These are phyloP conservation scores for Chenopodium quinoa DNA, from an alignment of 148 eudicot genomes.

Conservation along the genomic window DNA sequence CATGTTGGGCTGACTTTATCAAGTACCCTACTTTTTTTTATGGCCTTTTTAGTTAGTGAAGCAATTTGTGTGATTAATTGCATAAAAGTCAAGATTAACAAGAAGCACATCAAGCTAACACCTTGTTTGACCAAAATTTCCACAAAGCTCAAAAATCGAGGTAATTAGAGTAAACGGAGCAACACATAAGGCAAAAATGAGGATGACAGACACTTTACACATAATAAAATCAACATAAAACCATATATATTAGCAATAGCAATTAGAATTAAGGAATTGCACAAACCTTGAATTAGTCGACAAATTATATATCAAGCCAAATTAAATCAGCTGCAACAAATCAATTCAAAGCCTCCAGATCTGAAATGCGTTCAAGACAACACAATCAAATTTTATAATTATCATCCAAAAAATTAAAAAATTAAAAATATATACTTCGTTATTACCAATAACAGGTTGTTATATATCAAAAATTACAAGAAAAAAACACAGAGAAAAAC, in stretches of 20 bases:
- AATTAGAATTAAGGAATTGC: neutral
- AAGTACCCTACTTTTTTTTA: too few species aligned
- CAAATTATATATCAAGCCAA: slow-evolving; percentile 3
- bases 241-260: neutral
- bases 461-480: neutral
- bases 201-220: neutral
- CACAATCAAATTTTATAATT: slow-evolving; percentile 2
- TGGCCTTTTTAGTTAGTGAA: too few species aligned
- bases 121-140: neutral
- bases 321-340: slow-evolving; percentile 6
- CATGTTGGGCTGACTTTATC: too few species aligned
- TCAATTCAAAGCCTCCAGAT: slow-evolving; percentile 13
- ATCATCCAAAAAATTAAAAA: neutral
- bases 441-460: neutral
- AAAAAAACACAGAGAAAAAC: neutral
- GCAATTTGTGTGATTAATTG: too few species aligned
- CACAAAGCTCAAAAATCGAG: too few species aligned
- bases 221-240: too few species aligned
- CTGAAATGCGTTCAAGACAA: slow-evolving; percentile 7
- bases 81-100: neutral
- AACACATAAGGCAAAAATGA: neutral
- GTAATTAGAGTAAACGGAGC: too few species aligned
- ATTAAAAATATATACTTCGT: too few species aligned
- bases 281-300: slow-evolving; percentile 3
- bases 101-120: neutral